Base-by-base conservation (phyloP, 2,329 filamentous ascomycete genomes). In the Cordyceps cicadae region DNA sequence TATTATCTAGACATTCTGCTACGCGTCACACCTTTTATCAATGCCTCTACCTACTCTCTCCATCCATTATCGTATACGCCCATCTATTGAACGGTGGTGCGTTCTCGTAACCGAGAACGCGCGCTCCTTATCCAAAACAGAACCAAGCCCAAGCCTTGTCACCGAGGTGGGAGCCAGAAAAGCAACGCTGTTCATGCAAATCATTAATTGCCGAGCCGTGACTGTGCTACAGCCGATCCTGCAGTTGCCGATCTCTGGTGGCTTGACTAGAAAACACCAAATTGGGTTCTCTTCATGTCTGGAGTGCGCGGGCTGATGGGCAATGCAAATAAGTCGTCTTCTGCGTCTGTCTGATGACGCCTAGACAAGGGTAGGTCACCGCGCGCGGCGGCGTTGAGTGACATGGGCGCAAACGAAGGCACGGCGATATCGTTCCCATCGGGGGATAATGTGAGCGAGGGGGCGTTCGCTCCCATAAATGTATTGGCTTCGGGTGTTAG, bases 301-400 rank as follows among this genome's bases (percentile, higher is more conserved):
- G 92, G 92, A 67, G 89, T 92, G 55, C 92, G 81, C 1, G 92
- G 92, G 68, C 89, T 93, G 75, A 96, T 85, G 1, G 90, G 91
- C 57, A 96, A 81, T 0, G 91, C 92, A 70, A 97, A 97, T 2
- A 96, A 79, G 46, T 89, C 92, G 62, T 96, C 91, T 65, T 91
- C 88, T 0, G 64, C 67, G 32, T 72, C 70, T 39, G 67, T 66
- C 17, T 63, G 60, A 26, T 64, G 62, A 6, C 64, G 53, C 17
- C 65, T 63, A 17, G 62, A 61, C 19, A 68, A 64, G 6, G 62
- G 60, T 3, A 64, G 55, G 49, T 68, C 64, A 32, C 67, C 66
- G 12, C 65, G 65, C 8, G 74, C 61, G 12, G 67, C 70, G 29
- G 71, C 72, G 59, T 75, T 66, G 41, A 75, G 69, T n/a, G 73